Evolutionary conservation across 164 flowering plant genomes (phyloP).

Genomic region (Cinnamomum micranthum): DNA sequence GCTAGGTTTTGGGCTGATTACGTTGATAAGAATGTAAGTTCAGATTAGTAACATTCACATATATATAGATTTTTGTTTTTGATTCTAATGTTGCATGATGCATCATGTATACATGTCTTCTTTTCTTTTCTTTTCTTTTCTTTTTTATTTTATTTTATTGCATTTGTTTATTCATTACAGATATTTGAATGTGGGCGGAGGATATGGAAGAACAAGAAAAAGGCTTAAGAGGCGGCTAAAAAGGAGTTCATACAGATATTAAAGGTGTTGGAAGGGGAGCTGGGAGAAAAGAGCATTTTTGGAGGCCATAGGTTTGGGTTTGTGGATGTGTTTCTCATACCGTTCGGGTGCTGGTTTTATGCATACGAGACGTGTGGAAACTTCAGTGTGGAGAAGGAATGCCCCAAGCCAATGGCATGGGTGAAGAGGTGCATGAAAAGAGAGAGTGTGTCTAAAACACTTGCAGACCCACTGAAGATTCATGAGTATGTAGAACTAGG

Average conservation of each 20-base stretch:
- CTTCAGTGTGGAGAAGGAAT: slow-evolving; percentile 10
- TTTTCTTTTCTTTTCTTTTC: no score
- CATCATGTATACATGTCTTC: neutral
- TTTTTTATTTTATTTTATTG: no score
- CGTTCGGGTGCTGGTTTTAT: slow-evolving; percentile 1
- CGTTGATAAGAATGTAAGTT: slow-evolving; percentile 13
- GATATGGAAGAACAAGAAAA: slow-evolving; percentile 11
- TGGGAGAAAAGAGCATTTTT: slow-evolving; percentile 14
- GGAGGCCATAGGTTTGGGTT: slow-evolving; percentile 11
- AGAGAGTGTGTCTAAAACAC: slow-evolving; percentile 12
- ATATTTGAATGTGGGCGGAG: slow-evolving; percentile 1
- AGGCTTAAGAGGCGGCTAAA: slow-evolving; percentile 9
- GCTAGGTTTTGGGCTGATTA: slow-evolving; percentile 24
- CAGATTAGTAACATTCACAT: neutral
- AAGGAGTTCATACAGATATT: slow-evolving; percentile 13
- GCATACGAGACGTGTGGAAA: neutral
- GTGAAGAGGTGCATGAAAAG: slow-evolving; percentile 14
- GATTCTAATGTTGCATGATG: neutral
- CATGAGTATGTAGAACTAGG: neutral
- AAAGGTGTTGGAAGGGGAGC: slow-evolving; percentile 17
- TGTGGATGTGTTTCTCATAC: neutral
- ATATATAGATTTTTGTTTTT: neutral
- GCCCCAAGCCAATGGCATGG: slow-evolving; percentile 10
- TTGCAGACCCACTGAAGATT: slow-evolving; percentile 8
- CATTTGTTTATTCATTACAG: neutral